Evolutionary conservation across 2,329 filamentous ascomycete genomes (phyloP), one percentile per base, ranked within the genome.

Genomic region (Paracamarosporium sp.): DNA sequence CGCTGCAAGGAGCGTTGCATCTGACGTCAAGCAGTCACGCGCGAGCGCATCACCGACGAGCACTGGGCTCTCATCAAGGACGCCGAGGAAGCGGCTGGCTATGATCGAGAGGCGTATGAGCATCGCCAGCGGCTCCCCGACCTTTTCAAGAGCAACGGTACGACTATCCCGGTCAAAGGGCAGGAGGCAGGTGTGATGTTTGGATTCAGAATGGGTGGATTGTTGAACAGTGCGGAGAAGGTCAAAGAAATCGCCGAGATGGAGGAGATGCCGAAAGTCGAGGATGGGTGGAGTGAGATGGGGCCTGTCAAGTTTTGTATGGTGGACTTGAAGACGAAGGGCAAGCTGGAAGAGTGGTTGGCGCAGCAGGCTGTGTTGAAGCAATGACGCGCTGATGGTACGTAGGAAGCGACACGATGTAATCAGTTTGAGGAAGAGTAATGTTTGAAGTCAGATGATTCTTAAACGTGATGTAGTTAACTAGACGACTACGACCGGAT

Each of bases 51-150:
- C 31, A 70, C 74, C 0, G 69, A 77, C 50, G 69, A 72, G 5
- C 75, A 77, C 30, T 80, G 77, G 75, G 59, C 66, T 0, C 56
- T 73, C 0, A 56, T 79, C 50, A 58, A 56, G 17, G 35, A 55
- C 0, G 67, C 70, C 11, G 73, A 72, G 52, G 74, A 76, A 60
- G 61, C 62, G 1, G 48, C 67, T 24, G 77, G 76, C 13, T 76
- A 75, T 55, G 75, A 78, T 45, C 73, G 72, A 12, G 76, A 79
- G 55, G 71, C 74, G 1, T 80, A 79, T 56, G 77, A 80, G 61
- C 74, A 78, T 41, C 70, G 69, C 25, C 60, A 76, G 2, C 63
- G 66, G 12, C 52, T 76, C 9, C 64, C 67, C 30, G 63, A 69
- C 45, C 51, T 67, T 4, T 65, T 68, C 61, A 70, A 63, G 58